Conservation (phyloP, 768 basidiomycete genomes). For the Lentinula raphanica region DNA sequence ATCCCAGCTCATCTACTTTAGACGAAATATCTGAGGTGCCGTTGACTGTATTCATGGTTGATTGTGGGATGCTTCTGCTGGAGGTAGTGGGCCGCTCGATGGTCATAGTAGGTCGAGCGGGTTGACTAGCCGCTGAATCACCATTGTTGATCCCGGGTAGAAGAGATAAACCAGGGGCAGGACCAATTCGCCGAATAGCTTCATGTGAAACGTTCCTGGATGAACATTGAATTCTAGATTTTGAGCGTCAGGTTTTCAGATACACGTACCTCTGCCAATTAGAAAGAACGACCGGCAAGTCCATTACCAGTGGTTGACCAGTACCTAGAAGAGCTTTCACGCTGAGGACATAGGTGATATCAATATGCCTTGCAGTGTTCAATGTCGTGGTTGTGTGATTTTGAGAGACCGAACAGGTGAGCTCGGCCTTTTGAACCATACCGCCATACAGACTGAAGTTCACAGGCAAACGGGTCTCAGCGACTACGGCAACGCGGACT, state of each 20-base stretch:
- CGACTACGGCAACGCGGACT: constrained; percentile 47
- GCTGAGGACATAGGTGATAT: constrained; percentile 73
- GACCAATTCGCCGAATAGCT: constrained; percentile 53
- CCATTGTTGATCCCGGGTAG: constrained; percentile 10
- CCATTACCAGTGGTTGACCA: constrained; percentile 58
- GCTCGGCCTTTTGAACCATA: constrained; percentile 64
- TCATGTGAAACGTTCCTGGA: constrained; percentile 64
- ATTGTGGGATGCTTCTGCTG: background rate
- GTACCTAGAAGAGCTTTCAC: constrained; percentile 77
- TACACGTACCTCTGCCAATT: constrained; percentile 75
- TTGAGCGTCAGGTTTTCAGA: background rate
- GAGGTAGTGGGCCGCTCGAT: constrained; percentile 3
- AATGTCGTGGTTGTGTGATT: constrained; percentile 79
- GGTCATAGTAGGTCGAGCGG: constrained; percentile 3
- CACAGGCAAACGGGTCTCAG: constrained; percentile 67
- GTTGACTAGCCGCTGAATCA: constrained; percentile 1
- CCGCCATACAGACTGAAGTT: constrained; percentile 74
- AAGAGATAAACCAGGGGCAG: constrained; percentile 42
- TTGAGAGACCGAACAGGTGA: constrained; percentile 62
- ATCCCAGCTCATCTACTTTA: constrained; percentile 20
- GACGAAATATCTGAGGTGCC: background rate
- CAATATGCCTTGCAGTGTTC: constrained; percentile 78
- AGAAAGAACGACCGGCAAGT: constrained; percentile 75
- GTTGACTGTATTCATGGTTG: background rate
- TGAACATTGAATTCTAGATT: background rate